These are phyloP conservation scores for Rhododendron ovatum DNA, from an alignment of 148 eudicot species.

Conservation along the genomic window DNA sequence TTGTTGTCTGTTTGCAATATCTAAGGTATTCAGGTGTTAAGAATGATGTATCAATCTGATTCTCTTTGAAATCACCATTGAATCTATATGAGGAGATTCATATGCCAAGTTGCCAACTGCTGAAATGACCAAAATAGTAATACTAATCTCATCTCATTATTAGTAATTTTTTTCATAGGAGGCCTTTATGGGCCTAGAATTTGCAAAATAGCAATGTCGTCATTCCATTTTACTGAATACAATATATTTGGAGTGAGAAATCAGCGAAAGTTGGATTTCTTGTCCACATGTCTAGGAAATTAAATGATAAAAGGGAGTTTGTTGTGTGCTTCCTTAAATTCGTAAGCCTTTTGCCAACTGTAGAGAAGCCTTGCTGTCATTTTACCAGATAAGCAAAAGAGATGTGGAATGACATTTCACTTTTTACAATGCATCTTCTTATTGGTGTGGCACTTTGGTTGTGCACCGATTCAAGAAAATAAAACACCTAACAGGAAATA, in stretches of 20 bases:
- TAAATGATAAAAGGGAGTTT: background rate
- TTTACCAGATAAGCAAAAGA: background rate
- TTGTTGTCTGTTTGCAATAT: background rate
- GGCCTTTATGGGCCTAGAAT: background rate
- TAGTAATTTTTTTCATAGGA: background rate
- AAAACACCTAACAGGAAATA: background rate
- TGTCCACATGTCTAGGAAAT: background rate
- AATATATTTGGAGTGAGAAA: background rate
- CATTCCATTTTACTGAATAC: background rate
- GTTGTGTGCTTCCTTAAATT: background rate
- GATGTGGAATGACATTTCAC: background rate
- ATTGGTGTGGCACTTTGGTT: background rate
- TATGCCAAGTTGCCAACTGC: background rate
- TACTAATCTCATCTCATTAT: background rate
- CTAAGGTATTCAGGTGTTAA: background rate
- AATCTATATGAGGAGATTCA: background rate
- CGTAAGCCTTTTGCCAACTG: background rate
- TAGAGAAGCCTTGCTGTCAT: background rate
- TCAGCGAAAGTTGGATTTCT: constrained; percentile 1
- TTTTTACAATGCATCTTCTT: background rate
- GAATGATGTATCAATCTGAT: background rate
- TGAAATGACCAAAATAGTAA: background rate
- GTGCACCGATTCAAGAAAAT: background rate
- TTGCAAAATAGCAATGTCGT: background rate
- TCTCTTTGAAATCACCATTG: background rate